Base-by-base conservation (phyloP, 108 stramenopile species). In the Stephanodiscus minutulus region DNA sequence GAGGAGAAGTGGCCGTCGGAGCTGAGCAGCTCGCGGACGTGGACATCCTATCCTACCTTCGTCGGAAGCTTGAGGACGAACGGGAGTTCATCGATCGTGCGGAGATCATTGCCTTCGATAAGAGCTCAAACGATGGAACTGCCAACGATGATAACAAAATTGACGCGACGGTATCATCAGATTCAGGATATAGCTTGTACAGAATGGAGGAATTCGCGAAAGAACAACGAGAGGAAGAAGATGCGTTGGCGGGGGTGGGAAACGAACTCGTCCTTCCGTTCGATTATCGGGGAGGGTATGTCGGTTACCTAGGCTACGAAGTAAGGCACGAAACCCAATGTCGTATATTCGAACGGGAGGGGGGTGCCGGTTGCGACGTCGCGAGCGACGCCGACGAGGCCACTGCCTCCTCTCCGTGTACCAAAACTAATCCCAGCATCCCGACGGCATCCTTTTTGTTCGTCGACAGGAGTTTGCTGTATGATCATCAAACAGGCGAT, bases 241-340 rank as follows among this genome's bases (percentile, higher is more conserved):
- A 68, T 43, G 43, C 25, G 3, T 41, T 41, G 39, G 11, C 10
- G 8, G 11, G 8, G 8, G 18, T 1, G 6, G 50, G 20, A 5
- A 24, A 9, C 20, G 15, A 25, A 17, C 56, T 33, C 1, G 11
- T 41, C 39, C 7, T 88, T 29, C 88, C 89, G 9, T 93, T 93
- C 67, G 70, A 86, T 29, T 93, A 86, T 66, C 89, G 89, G 9
- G 92, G 92, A 54, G 92, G 92, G 11, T 88, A 88, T 73, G 80
- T 94, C 22, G 92, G 92, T 17, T 91, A 83, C 67, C 72, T 94
- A 31, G 88, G 89, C 1, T 94, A 94, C 62, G 92, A 94, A 79
- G 87, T 90, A 9, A 83, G 90, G 7, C 86, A 88, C 72, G 88
- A 89, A 64, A 86, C 86, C 22, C 79, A 76, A 53, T 78, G 66